phyloP scores from a whole-genome alignment of 148 eudicot species.

The Camellia lanceoleosa region DNA sequence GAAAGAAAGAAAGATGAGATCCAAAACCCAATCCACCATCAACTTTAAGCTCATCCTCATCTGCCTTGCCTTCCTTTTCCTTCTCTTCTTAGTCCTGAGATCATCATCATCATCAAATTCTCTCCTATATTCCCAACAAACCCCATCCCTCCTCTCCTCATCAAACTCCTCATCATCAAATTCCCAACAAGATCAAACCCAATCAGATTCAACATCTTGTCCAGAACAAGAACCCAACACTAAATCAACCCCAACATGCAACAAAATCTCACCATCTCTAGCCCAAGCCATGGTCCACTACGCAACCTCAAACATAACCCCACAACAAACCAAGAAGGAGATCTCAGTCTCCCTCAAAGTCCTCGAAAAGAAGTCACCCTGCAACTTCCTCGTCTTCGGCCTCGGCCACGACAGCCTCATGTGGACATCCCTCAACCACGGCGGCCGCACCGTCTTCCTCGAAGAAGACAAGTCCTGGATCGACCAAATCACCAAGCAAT shows the following conservation, averaged over 20 bases:
- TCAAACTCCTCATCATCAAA: constrained; percentile 12
- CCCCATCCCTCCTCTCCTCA: not conserved
- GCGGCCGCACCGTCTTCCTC: constrained; percentile 73
- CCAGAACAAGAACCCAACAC: not conserved
- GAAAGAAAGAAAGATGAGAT: constrained; percentile 28
- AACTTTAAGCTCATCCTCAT: constrained; percentile 39
- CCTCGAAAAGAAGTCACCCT: constrained; percentile 57
- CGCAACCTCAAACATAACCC: constrained; percentile 72
- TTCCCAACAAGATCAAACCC: constrained; percentile 4
- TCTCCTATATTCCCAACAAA: constrained; percentile 25
- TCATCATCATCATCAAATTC: constrained; percentile 11
- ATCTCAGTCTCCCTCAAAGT: constrained; percentile 53
- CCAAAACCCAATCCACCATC: constrained; percentile 37
- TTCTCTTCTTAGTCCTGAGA: constrained; percentile 37
- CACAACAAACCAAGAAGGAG: constrained; percentile 71
- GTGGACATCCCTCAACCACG: constrained; percentile 79
- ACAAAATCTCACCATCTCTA: constrained; percentile 54
- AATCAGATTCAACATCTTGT: not conserved
- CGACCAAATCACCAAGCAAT: constrained; percentile 39
- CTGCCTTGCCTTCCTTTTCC: constrained; percentile 35
- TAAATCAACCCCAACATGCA: constrained; percentile 25
- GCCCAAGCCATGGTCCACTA: constrained; percentile 74
- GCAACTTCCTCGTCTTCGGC: constrained; percentile 86
- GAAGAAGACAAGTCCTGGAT: constrained; percentile 86
- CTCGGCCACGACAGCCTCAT: constrained; percentile 80